Base-by-base conservation (phyloP, 2,329 filamentous ascomycete genomes). In the Aureobasidium sp. region DNA sequence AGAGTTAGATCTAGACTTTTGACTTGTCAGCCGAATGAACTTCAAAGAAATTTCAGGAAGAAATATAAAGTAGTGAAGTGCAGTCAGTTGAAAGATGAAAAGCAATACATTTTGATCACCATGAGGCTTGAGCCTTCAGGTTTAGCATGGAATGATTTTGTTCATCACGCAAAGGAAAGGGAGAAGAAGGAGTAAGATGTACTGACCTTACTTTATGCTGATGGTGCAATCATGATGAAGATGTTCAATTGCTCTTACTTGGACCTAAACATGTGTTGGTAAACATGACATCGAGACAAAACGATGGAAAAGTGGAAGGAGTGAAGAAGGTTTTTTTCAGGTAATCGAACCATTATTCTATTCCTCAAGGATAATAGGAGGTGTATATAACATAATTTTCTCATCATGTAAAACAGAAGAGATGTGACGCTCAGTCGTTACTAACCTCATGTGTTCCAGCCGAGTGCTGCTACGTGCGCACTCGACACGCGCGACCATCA, bases 61-160 rank as follows among this genome's bases (percentile, higher is more conserved):
- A 10, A 30, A 22, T 3, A 14, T 38, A 10, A 16, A 32, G 4
- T 39, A 14, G 32, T 11, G 24, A 8, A 32, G 21, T 65, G 66
- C 68, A 51, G 48, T 88, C 85, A 88, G 83, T 78, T 78, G 84
- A 87, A 87, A 87, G 84, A 87, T 88, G 84, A 88, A 88, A 87
- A 87, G 83, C 79, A 58, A 81, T 79, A 77, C 77, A 74, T 76
- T 80, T 73, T 71, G 66, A 75, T 71, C 73, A 86, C 81, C 79
- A 85, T 80, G 83, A 79, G 65, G 63, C 67, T 60, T 65, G 60
- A 59, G 68, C 70, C 75, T 81, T 88, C 83, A 76, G 85, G 73
- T 80, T 86, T 86, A 87, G 84, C 84, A 87, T 85, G 81, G 82
- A 85, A 83, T 82, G 72, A 79, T 74, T 74, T 66, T 67, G 70